Conservation (phyloP, 495 filamentous ascomycete genomes). For the Pseudomonodictys pantanalensis region DNA sequence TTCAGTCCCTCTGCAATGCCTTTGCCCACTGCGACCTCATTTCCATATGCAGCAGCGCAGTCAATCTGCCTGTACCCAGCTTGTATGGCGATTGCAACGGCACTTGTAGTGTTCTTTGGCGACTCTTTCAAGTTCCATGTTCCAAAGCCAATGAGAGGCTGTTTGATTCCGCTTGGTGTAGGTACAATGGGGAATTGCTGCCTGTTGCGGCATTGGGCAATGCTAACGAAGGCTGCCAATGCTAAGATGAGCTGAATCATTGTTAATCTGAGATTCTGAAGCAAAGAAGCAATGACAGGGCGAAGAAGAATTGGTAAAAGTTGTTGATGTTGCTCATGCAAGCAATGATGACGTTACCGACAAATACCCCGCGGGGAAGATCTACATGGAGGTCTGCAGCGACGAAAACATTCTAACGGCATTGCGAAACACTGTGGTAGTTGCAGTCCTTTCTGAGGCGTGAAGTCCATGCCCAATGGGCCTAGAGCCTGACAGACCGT, state of each 20-base stretch:
- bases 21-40: constrained; percentile 46
- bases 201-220: not conserved
- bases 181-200: not conserved
- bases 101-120: constrained; percentile 33
- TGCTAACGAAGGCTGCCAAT: not conserved
- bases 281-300: not conserved
- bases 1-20: constrained; percentile 47
- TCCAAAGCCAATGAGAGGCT: constrained; percentile 36
- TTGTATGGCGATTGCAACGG: constrained; percentile 45
- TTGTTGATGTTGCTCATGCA: not conserved
- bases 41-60: constrained; percentile 46
- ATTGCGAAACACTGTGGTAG: not conserved
- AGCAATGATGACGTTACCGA: not conserved
- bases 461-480: no score
- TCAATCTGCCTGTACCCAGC: constrained; percentile 51
- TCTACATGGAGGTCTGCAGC: no score
- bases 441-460: no score
- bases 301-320: not conserved
- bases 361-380: not conserved
- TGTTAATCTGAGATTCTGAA: not conserved
- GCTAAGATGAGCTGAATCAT: not conserved
- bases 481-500: no score
- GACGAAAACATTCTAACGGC: no score
- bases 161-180: not conserved
- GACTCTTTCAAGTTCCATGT: constrained; percentile 36